These are phyloP conservation scores for Clavaria fumosa DNA, from an alignment of 768 basidiomycete genomes.

Conservation along the genomic window DNA sequence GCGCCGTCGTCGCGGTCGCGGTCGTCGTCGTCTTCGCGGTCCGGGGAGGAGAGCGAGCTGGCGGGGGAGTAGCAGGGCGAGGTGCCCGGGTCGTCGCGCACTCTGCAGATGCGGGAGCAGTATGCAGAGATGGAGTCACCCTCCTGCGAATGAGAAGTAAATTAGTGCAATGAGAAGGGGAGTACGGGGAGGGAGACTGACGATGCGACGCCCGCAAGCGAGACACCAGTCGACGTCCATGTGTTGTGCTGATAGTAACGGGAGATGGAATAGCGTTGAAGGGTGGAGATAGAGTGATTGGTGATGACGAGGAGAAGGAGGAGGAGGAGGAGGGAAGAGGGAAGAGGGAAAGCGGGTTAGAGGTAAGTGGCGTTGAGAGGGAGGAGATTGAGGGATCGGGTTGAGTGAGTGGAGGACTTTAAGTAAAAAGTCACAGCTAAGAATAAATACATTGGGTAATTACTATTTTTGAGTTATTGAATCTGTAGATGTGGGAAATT, in stretches of 20 bases:
- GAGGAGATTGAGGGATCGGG: not conserved
- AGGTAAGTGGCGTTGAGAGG: constrained; percentile 11
- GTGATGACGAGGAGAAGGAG: constrained; percentile 9
- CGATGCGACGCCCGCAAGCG: constrained; percentile 43
- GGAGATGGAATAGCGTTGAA: too few species aligned
- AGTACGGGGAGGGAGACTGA: constrained; percentile 19
- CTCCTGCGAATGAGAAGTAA: too few species aligned
- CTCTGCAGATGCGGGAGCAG: constrained; percentile 34
- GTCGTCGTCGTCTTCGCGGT: constrained; percentile 11
- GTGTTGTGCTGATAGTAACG: too few species aligned
- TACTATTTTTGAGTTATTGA: too few species aligned
- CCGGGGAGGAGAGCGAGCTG: constrained; percentile 13
- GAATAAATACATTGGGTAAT: too few species aligned
- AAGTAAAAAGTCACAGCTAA: too few species aligned
- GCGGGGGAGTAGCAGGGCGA: constrained; percentile 9
- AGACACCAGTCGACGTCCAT: constrained; percentile 67
- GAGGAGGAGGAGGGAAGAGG: constrained; percentile 11
- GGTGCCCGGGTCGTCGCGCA: constrained; percentile 20
- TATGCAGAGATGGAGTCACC: constrained; percentile 29
- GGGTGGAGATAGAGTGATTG: constrained; percentile 8
- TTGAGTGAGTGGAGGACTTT: too few species aligned
- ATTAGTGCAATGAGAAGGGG: constrained; percentile 21
- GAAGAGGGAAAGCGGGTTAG: constrained; percentile 6
- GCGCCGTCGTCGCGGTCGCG: constrained; percentile 13
- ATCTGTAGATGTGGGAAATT: too few species aligned